Conservation (phyloP, 108 stramenopile species). For the Stephanodiscus minutulus region DNA sequence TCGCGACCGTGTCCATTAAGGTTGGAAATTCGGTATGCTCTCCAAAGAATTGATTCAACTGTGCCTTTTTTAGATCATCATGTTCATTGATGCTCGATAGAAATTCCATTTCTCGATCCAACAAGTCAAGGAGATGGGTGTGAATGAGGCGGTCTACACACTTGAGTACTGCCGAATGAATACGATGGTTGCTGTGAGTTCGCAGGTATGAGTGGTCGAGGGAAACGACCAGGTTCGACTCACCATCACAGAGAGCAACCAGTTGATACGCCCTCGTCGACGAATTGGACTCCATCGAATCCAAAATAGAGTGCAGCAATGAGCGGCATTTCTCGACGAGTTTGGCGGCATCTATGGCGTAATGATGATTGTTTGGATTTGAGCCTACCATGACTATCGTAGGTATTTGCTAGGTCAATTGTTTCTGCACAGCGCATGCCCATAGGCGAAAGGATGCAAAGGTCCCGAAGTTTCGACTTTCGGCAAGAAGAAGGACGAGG, state of each 20-base stretch:
- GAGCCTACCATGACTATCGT: not conserved
- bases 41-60: conserved; percentile 36
- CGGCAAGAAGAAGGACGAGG: no score
- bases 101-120: conserved; percentile 53
- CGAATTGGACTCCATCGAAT: conserved; percentile 35
- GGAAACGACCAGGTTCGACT: no score
- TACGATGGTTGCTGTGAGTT: no score
- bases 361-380: conserved; percentile 43
- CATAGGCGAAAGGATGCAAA: no score
- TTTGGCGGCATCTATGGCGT: conserved; percentile 58
- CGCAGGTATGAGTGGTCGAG: no score
- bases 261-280: conserved; percentile 26
- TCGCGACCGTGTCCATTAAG: conserved; percentile 33
- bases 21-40: conserved; percentile 32
- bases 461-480: no score
- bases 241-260: conserved; percentile 33
- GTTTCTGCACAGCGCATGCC: not conserved
- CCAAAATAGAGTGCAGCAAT: conserved; percentile 39
- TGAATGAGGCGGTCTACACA: conserved; percentile 52
- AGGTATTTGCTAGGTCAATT: not conserved
- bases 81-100: conserved; percentile 28
- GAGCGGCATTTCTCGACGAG: conserved; percentile 50
- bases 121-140: conserved; percentile 45
- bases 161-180: conserved; percentile 42
- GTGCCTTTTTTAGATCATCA: conserved; percentile 16